Evolutionary conservation across 1,284 basidiomycete species (phyloP).

Genomic region (Xanthoconium separans): DNA sequence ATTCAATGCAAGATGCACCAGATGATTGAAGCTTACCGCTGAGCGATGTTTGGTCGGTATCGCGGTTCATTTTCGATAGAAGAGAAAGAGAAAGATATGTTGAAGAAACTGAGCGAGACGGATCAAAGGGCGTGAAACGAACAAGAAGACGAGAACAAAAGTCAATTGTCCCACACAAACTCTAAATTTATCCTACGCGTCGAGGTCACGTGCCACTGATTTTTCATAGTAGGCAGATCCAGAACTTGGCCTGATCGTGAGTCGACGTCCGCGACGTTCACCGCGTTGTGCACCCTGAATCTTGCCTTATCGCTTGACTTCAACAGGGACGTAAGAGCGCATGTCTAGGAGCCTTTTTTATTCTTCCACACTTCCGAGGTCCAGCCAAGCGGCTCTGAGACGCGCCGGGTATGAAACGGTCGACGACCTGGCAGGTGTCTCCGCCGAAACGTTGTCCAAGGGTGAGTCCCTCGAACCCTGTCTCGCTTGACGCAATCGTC

Average conservation of each 20-base stretch:
- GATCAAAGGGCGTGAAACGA: slow-evolving; percentile 21
- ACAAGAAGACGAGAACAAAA: slow-evolving; percentile 14
- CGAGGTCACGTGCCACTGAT: slow-evolving; percentile 31
- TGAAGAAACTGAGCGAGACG: slow-evolving; percentile 14
- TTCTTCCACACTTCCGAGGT: slow-evolving; percentile 24
- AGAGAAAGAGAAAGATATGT: slow-evolving; percentile 2
- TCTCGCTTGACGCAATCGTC: not conserved
- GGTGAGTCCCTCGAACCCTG: slow-evolving; percentile 32
- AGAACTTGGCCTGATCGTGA: not conserved
- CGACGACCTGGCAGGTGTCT: slow-evolving; percentile 41
- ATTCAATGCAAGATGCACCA: not conserved
- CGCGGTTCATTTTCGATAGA: slow-evolving; percentile 26
- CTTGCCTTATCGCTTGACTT: not conserved
- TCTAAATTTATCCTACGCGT: slow-evolving; percentile 36
- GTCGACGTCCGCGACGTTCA: not conserved
- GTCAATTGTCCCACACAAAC: slow-evolving; percentile 6
- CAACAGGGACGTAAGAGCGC: not conserved
- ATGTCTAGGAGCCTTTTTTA: slow-evolving; percentile 34
- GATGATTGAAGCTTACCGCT: slow-evolving; percentile 14
- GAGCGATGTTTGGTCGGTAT: slow-evolving; percentile 17
- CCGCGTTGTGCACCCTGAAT: slow-evolving; percentile 9
- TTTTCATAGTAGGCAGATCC: slow-evolving; percentile 3
- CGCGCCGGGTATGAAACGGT: slow-evolving; percentile 52
- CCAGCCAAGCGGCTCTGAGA: slow-evolving; percentile 38
- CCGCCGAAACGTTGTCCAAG: slow-evolving; percentile 43